These are phyloP conservation scores for Aspergillus saccharolyticus DNA, from an alignment of 495 filamentous ascomycete species.

Conservation along the genomic window DNA sequence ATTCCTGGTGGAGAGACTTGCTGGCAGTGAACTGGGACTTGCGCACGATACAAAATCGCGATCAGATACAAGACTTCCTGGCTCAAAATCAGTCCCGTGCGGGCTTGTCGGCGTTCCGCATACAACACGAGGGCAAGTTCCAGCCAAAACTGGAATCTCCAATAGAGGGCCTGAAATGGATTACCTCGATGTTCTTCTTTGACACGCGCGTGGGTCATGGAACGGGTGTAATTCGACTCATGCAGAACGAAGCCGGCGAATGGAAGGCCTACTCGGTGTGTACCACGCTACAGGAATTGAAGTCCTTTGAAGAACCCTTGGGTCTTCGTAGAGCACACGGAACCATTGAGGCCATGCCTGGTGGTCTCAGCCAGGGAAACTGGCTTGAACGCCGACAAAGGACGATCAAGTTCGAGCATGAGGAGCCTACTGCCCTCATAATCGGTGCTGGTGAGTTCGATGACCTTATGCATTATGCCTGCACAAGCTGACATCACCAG, in stretches of 20 bases:
- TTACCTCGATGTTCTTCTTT: constrained; percentile 49
- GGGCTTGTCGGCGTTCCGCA: constrained; percentile 27
- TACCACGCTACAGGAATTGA: constrained; percentile 52
- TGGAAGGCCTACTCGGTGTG: constrained; percentile 67
- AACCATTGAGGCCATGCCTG: constrained; percentile 53
- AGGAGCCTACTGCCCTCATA: constrained; percentile 60
- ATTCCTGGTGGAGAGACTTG: constrained; percentile 62
- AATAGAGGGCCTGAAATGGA: constrained; percentile 43
- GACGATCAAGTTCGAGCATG: constrained; percentile 50
- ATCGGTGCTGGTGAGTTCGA: constrained; percentile 50
- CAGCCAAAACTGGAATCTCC: constrained; percentile 35
- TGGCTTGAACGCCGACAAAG: constrained; percentile 60
- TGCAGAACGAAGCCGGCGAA: constrained; percentile 39
- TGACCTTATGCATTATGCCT: constrained; percentile 6
- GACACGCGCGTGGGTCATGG: constrained; percentile 52
- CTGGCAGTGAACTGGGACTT: constrained; percentile 56
- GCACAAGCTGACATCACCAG: constrained; percentile 10
- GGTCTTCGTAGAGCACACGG: constrained; percentile 45
- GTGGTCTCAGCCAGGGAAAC: constrained; percentile 55
- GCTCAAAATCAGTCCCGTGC: constrained; percentile 30
- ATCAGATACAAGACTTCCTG: constrained; percentile 47
- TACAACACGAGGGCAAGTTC: constrained; percentile 41
- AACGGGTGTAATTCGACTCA: constrained; percentile 51
- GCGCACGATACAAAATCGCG: constrained; percentile 46
- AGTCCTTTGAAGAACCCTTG: constrained; percentile 46